Evolutionary conservation across 768 basidiomycete genomes (phyloP).

Genomic region (Leccinellum albellum): DNA sequence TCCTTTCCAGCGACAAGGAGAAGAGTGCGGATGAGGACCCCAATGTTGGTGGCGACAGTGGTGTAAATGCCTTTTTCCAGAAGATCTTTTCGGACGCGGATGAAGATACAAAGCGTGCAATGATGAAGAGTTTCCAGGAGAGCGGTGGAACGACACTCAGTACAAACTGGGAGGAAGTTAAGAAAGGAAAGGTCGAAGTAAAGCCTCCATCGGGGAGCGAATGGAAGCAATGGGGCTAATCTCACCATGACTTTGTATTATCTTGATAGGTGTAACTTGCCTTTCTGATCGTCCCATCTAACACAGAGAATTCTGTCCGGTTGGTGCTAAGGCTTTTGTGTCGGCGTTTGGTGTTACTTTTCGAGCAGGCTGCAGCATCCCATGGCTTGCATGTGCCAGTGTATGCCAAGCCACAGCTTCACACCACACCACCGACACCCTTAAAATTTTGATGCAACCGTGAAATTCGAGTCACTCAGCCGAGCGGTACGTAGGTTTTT

Average conservation of each 20-base stretch:
- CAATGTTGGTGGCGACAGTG: slow-evolving; percentile 84
- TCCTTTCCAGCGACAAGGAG: slow-evolving; percentile 67
- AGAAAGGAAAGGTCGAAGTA: slow-evolving; percentile 63
- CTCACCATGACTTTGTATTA: not conserved
- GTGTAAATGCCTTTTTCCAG: slow-evolving; percentile 87
- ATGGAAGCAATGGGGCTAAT: slow-evolving; percentile 72
- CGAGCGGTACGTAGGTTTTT: no score
- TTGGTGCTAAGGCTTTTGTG: not conserved
- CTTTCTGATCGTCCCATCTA: not conserved
- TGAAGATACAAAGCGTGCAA: slow-evolving; percentile 86
- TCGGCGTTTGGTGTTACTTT: not conserved
- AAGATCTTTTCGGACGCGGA: slow-evolving; percentile 89
- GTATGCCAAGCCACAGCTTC: no score
- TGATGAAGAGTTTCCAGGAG: slow-evolving; percentile 98
- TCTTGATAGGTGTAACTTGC: not conserved
- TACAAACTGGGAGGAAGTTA: slow-evolving; percentile 93
- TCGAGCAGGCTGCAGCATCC: no score
- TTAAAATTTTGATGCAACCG: no score
- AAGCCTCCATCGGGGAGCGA: slow-evolving; percentile 83
- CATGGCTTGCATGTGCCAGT: not conserved
- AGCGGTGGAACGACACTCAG: slow-evolving; percentile 93
- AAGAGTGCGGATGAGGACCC: slow-evolving; percentile 72
- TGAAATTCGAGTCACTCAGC: no score
- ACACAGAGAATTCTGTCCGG: not conserved
- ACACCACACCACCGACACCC: no score